Base-by-base conservation (phyloP, 83 land plant genomes). In the Isoetes engelmannii region DNA sequence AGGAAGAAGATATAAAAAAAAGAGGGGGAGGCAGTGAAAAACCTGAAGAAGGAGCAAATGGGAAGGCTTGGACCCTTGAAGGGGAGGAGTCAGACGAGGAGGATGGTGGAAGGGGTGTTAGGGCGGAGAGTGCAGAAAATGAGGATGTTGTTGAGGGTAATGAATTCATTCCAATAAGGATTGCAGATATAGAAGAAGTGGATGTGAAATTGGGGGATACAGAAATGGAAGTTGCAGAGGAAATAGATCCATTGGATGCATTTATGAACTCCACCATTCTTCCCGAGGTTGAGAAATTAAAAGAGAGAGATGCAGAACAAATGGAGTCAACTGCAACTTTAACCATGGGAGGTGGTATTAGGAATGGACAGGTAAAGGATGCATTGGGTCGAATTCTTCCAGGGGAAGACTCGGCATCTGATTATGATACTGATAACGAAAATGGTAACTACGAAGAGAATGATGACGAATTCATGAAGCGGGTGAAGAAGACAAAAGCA, bases 51-150 rank as follows among this genome's bases (percentile, higher is more conserved):
- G 18, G 18, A 20, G 62, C 12, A 57, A 61, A 77, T 56, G 89
- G 96, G 5, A 93, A 87, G 82, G 73, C 84, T 44, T 89, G 96
- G 98, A 90, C 92, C 1, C 77, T 93, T 17, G 98, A 93, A 75
- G 91, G 95, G 12, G 97, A 92, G 43, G 89, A 89, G 49, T 92
- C 93, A 57, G 98, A 93, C 72, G 98, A 93, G 44, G 96, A 93
- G 19, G 85, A 72, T 15, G 77, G 44, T 12, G 37, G 37, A 28
- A 28, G 37, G 37, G 64, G 18, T 8, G 54, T 67, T 10, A 81
- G 65, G 55, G 85, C 75, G 71, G 50, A 60, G 47, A 77, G 57
- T 44, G 56, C 21, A 67, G 79, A 67, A 37, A 83, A 78, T 75
- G 82, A 73, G 15, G 82, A 82, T 60, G 45, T 56, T 37, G 75